phyloP scores from a whole-genome alignment of 441 rosid genomes.

The Gossypium gossypioides region DNA sequence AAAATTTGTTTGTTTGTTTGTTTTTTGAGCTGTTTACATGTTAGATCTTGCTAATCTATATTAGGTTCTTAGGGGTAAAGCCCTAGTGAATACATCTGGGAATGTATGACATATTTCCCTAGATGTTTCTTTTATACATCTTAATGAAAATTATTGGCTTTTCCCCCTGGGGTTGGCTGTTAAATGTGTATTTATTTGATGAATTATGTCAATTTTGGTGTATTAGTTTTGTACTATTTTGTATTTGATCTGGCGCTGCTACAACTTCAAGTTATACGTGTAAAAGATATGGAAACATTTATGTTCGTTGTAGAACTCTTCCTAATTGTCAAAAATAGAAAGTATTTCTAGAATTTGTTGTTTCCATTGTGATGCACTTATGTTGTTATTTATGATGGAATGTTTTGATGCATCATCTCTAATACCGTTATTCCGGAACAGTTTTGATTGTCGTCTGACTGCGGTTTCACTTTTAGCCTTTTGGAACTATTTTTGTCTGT shows the following conservation, averaged over 20 bases:
- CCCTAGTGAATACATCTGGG: background rate
- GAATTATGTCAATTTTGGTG: background rate
- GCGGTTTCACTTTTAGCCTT: background rate
- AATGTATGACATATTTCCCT: background rate
- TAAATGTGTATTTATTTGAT: background rate
- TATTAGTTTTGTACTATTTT: background rate
- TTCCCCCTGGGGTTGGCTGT: background rate
- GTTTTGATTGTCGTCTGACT: background rate
- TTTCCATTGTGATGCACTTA: background rate
- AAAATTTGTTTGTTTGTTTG: background rate
- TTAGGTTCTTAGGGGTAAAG: background rate
- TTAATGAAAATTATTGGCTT: background rate
- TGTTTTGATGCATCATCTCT: background rate
- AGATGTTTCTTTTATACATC: background rate
- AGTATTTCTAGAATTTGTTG: background rate
- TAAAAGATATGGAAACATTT: background rate
- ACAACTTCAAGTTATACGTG: background rate
- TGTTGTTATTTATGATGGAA: background rate
- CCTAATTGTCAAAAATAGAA: background rate
- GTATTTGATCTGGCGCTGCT: background rate
- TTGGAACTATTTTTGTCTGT: background rate
- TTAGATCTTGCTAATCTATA: conserved; percentile 9
- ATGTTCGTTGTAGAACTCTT: background rate
- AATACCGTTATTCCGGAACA: background rate
- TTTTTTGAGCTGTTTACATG: background rate